A percentile compares a stretch with the other conserved stretches of the same genome.
Evolutionary conservation across 148 eudicot species (phyloP).

Genomic region (Limonium bicolor): DNA sequence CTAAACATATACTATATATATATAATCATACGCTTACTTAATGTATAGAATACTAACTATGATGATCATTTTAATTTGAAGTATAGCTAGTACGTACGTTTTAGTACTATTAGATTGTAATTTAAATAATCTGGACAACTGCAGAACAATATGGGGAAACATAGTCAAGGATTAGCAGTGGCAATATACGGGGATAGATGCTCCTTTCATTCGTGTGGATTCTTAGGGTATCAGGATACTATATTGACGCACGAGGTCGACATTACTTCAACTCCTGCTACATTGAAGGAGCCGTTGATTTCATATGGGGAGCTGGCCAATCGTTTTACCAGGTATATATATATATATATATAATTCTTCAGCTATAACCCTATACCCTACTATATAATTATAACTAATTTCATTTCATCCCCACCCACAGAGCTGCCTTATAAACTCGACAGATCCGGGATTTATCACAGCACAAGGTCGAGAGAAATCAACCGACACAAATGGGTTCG

Average conservation of each 20-base stretch:
- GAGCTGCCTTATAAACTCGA: constrained; percentile 2
- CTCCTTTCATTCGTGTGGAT: constrained; percentile 9
- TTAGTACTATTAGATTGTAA: too few species aligned
- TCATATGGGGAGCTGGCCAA: constrained; percentile 17
- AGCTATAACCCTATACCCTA: too few species aligned
- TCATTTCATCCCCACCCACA: neutral
- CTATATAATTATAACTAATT: neutral
- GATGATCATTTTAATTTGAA: too few species aligned
- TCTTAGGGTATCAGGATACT: constrained; percentile 16
- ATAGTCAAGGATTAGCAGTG: constrained; percentile 12
- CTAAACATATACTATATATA: too few species aligned
- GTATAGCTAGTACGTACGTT: too few species aligned
- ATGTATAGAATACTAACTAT: too few species aligned
- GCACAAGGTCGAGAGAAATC: constrained; percentile 15
- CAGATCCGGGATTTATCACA: constrained; percentile 17
- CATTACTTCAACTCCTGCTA: constrained; percentile 10
- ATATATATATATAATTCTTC: neutral
- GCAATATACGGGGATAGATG: constrained; percentile 10
- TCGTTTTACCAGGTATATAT: constrained; percentile 10
- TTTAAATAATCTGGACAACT: too few species aligned
- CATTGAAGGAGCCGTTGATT: constrained; percentile 17
- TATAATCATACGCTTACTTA: too few species aligned
- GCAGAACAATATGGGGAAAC: too few species aligned
- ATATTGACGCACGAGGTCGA: constrained; percentile 9
- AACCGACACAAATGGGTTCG: constrained; percentile 16